These are phyloP conservation scores for Melastoma candidum DNA, from an alignment of 441 rosid species.

Conservation along the genomic window DNA sequence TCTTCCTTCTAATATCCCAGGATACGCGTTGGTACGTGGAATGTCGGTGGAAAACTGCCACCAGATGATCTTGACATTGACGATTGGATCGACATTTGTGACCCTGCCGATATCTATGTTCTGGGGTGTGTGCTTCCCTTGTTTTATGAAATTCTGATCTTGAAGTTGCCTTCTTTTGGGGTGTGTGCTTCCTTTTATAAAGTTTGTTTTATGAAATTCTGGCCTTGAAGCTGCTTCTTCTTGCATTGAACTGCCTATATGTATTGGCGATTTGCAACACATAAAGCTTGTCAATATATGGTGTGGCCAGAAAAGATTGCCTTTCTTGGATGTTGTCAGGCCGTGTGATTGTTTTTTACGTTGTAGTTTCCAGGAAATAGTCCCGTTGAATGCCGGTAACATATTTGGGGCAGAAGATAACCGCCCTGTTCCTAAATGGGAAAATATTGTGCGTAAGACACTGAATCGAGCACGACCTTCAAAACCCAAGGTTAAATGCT, in stretches of 20 bases:
- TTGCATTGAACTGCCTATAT: too few relatives aligned
- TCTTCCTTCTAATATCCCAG: slow-evolving; percentile 18
- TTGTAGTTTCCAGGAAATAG: slow-evolving; percentile 83
- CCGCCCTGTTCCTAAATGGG: slow-evolving; percentile 75
- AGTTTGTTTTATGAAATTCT: not conserved
- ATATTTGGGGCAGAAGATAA: slow-evolving; percentile 89
- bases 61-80: slow-evolving; percentile 82
- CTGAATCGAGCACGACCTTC: slow-evolving; percentile 50
- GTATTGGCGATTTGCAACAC: too few relatives aligned
- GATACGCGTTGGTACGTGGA: slow-evolving; percentile 82
- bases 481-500: slow-evolving; percentile 41
- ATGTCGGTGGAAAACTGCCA: slow-evolving; percentile 83
- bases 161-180: too few relatives aligned
- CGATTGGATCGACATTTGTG: slow-evolving; percentile 67
- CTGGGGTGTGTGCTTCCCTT: slow-evolving; percentile 44
- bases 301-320: too few relatives aligned
- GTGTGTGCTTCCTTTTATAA: not conserved
- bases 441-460: slow-evolving; percentile 63
- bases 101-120: slow-evolving; percentile 90
- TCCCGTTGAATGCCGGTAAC: slow-evolving; percentile 90
- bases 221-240: too few relatives aligned
- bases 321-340: not conserved
- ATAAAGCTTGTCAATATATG: too few relatives aligned
- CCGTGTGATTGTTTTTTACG: slow-evolving; percentile 7
- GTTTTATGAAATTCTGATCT: too few relatives aligned